Base-by-base conservation (phyloP, 148 eudicot species). In the Oxyria digyna region DNA sequence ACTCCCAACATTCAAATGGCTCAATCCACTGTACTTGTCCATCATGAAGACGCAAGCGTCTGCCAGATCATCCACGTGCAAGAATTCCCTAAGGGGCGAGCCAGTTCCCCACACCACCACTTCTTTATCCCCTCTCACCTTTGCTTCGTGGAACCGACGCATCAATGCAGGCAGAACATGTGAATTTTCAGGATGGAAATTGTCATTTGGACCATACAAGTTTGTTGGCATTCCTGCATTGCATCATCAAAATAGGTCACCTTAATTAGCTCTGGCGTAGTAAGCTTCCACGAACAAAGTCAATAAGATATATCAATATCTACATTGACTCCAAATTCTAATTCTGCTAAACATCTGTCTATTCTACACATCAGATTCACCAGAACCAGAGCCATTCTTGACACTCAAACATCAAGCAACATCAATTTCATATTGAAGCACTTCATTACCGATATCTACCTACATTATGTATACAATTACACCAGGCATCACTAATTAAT, bases 61-160 rank as follows among this genome's bases (percentile, higher is more conserved):
- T 0, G 98, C 98, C 67, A 94, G 67, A 81, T 94, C 98, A 71
- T 94, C 98, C 0, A 94, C 98, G 65, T 90, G 98, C 76, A 94
- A 76, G 48, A 94, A 94, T 80, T 94, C 98, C 69, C 98, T 77
- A 67, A 94, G 55, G 5, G 98, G 98, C 7, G 87, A 82, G 21
- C 98, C 98, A 1, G 83, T 86, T 29, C 98, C 98, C 98, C 98
- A 94, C 52, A 94, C 98, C 71, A 94, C 97, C 72, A 94, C 98
- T 75, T 81, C 93, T 67, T 86, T 83, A 4, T 75, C 80, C 0
- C 82, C 81, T 29, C 71, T 55, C 17, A 79, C 78, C 72, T 94
- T 94, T 0, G 98, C 98, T 78, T 88, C 97, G 21, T 94, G 98
- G 54, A 94, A 94, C 77, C 98, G 67, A 76, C 98, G 69, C 77